A percentile compares a stretch with the other conserved stretches of the same genome.
These are phyloP conservation scores for Cryptococcus sp. DNA, from an alignment of 1,284 basidiomycete genomes.

Conservation along the genomic window DNA sequence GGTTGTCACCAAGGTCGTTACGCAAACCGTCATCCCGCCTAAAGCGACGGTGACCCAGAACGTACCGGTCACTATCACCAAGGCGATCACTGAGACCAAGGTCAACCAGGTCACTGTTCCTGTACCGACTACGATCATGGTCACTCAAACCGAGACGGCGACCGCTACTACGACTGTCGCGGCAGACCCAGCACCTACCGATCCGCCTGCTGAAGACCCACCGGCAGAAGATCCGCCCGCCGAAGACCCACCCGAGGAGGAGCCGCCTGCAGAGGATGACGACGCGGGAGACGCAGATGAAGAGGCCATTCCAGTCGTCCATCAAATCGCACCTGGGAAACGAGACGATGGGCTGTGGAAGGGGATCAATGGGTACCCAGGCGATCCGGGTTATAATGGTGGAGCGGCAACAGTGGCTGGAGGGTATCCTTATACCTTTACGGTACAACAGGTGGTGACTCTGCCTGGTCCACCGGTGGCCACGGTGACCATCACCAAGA, in stretches of 20 bases:
- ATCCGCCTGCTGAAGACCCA: background rate
- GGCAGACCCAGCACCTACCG: background rate
- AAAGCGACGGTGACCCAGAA: too few relatives aligned
- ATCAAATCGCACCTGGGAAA: background rate
- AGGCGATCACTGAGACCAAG: background rate
- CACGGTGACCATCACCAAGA: background rate
- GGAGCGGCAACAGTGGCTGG: background rate
- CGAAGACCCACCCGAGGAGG: too few relatives aligned
- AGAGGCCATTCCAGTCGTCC: background rate
- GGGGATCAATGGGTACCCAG: conserved; percentile 1
- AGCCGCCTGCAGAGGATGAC: too few relatives aligned
- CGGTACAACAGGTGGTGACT: background rate
- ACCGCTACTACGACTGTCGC: conserved; percentile 1
- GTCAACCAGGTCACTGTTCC: background rate
- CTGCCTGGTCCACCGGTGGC: background rate
- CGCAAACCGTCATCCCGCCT: background rate
- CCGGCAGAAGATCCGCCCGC: background rate
- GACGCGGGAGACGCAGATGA: background rate
- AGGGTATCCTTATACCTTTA: background rate
- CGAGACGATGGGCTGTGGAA: background rate
- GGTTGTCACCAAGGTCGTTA: background rate
- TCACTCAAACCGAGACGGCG: background rate
- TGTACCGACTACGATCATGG: background rate
- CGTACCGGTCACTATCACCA: background rate
- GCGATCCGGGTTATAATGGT: background rate